Conservation (phyloP, 805 yeast species). For the Debaryomyces hansenii region DNA sequence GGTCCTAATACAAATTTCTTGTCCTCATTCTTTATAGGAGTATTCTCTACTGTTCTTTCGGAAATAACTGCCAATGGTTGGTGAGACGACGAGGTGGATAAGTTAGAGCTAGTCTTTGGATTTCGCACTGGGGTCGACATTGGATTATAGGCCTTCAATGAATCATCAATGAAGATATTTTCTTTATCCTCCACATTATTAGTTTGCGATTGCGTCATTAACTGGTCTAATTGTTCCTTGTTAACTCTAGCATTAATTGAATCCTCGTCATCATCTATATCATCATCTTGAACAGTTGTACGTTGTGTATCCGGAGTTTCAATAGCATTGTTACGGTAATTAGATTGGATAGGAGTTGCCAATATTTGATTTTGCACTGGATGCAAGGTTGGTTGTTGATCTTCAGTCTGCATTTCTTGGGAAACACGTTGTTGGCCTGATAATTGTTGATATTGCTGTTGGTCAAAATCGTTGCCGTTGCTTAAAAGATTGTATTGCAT, state of each 20-base stretch:
- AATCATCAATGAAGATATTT: constrained; percentile 42
- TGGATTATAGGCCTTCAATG: constrained; percentile 22
- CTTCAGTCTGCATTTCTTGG: neutral
- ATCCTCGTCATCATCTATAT: constrained; percentile 31
- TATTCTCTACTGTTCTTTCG: constrained; percentile 30
- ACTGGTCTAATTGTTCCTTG: constrained; percentile 31
- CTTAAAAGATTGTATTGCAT: constrained; percentile 36
- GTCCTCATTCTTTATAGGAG: constrained; percentile 16
- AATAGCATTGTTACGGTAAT: constrained; percentile 9
- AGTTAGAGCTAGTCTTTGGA: constrained; percentile 8
- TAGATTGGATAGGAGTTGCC: constrained; percentile 31
- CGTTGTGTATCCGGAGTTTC: constrained; percentile 49
- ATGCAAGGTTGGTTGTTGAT: constrained; percentile 4
- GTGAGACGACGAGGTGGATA: constrained; percentile 10
- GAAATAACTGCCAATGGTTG: constrained; percentile 33
- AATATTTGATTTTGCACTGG: constrained; percentile 11
- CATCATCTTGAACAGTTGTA: constrained; percentile 46
- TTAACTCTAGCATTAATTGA: constrained; percentile 28
- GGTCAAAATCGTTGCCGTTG: constrained; percentile 4
- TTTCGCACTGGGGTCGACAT: constrained; percentile 33
- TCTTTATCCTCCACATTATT: constrained; percentile 35
- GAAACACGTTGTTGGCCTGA: neutral
- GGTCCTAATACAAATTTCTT: constrained; percentile 2
- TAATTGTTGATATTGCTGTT: constrained; percentile 2
- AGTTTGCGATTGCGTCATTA: constrained; percentile 14